These are phyloP conservation scores for Cinnamomum chago DNA, from an alignment of 164 flowering plant genomes.

Conservation along the genomic window DNA sequence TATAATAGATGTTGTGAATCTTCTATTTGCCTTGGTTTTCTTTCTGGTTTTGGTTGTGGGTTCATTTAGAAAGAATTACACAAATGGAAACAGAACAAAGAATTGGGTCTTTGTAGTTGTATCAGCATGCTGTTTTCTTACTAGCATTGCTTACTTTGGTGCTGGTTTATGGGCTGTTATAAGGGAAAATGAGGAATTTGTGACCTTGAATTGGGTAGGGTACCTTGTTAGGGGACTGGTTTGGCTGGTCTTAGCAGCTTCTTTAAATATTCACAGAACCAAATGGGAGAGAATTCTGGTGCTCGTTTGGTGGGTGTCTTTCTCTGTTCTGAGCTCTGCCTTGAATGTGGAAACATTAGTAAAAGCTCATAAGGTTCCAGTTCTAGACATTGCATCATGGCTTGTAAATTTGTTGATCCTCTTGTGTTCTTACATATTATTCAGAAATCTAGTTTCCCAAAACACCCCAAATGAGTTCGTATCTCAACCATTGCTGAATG, in stretches of 20 bases:
- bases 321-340: constrained; percentile 40
- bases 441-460: constrained; percentile 11
- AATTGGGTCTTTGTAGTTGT: constrained; percentile 25
- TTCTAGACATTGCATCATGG: constrained; percentile 47
- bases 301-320: constrained; percentile 56
- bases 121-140: constrained; percentile 43
- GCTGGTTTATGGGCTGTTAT: constrained; percentile 27
- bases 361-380: constrained; percentile 12
- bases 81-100: constrained; percentile 16
- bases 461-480: constrained; percentile 15
- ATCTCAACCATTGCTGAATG: constrained; percentile 41
- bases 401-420: constrained; percentile 45
- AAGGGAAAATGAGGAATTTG: constrained; percentile 9
- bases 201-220: constrained; percentile 23
- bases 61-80: constrained; percentile 15
- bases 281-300: constrained; percentile 30
- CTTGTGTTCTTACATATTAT: constrained; percentile 37
- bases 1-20: constrained; percentile 42
- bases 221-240: constrained; percentile 37
- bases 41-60: constrained; percentile 24
- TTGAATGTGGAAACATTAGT: constrained; percentile 34
- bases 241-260: constrained; percentile 51
- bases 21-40: constrained; percentile 39
- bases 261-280: constrained; percentile 32
- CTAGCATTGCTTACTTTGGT: constrained; percentile 31